Evolutionary conservation across 139 green algal genomes (phyloP), one percentile per base, ranked within the genome.

Genomic region (Chlamydomonas sp.): DNA sequence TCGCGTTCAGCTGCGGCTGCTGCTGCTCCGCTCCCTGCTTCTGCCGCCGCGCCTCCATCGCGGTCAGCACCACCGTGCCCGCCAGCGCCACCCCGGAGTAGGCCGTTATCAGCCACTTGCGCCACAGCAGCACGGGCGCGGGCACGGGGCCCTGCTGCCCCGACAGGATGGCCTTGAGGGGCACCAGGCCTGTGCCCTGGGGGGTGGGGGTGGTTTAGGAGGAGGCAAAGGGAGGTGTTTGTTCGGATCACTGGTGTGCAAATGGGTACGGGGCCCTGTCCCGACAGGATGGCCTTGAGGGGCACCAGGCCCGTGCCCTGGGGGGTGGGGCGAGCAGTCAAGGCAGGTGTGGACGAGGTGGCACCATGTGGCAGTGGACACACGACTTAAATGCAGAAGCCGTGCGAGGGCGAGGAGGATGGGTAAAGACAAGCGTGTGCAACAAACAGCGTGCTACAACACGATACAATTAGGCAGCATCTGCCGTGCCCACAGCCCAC

Each of bases 21-120:
- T 63, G 31, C 5, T 78, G 31, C 31, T 49, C 31, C 31, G 31
- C 31, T 49, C 31, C 49, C 5, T 1, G 76, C 6, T 8, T 84
- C 67, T 63, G 68, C 59, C 79, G 79, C 2, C 59, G n/a, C 3
- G 60, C 81, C n/a, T 20, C 81, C 57, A 4, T 6, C 3, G 10
- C 49, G 71, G 81, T 88, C 16, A 73, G 63, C 2, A 31, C 74
- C 16, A 88, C n/a, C 2, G 83, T 88, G 31, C 73, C 73, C 31
- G 81, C 3, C 73, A 88, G 63, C 31, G 73, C 74, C 18, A 88
- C 62, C 0, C 83, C 83, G 5, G 74, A 88, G 72, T 82, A 88
- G 18, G 81, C 62, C 0, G 81, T 10, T 2, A 88, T 15, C 15
- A 88, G 20, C 83, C 83, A 88, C 49, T 79, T 88, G 73, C 73